Base-by-base conservation (phyloP, 2,329 filamentous ascomycete genomes). In the Phialophora tarda region DNA sequence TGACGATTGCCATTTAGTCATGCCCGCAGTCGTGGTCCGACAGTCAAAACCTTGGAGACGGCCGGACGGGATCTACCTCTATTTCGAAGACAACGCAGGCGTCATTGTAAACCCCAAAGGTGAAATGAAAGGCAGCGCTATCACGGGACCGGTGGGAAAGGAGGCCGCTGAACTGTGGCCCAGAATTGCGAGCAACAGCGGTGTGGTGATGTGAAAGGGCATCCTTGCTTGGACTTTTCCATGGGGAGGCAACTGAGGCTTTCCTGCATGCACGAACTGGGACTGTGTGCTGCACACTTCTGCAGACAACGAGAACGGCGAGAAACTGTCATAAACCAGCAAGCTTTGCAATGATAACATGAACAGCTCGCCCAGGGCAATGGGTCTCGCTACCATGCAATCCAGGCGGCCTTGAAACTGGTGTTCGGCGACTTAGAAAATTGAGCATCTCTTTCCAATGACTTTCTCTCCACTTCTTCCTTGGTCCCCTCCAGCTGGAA, bases 41-140 rank as follows among this genome's bases (percentile, higher is more conserved):
- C 95, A 98, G 87, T 91, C 91, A 86, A 99, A 99, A 90, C 95
- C 95, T 78, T 99, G 95, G 95, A 93, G 95, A 88, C 90, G 95
- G 83, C 91, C 91, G 77, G 95, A 99, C 83, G 96, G 95, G 84
- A 91, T 98, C 79, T 99, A 92, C 89, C 89, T 99, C 77, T 99
- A 99, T 89, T 99, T 99, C 80, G 95, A 99, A 92, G 96, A 99
- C 86, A 99, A 99, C 84, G 95, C 95, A 82, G 95, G 95, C 89
- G 95, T 99, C 79, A 99, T 99, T 80, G 95, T 99, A 88, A 99
- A 99, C 88, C 93, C 94, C 84, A 99, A 99, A 91, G 95, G 95
- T 86, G 95, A 99, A 87, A 99, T 99, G 95, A 99, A 99, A 91
- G 95, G 95, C 81, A 97, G 93, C 74, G 95, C 95, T 82, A 99